Evolutionary conservation across 1,284 basidiomycete species (phyloP).

Genomic region (Naganishia albida): DNA sequence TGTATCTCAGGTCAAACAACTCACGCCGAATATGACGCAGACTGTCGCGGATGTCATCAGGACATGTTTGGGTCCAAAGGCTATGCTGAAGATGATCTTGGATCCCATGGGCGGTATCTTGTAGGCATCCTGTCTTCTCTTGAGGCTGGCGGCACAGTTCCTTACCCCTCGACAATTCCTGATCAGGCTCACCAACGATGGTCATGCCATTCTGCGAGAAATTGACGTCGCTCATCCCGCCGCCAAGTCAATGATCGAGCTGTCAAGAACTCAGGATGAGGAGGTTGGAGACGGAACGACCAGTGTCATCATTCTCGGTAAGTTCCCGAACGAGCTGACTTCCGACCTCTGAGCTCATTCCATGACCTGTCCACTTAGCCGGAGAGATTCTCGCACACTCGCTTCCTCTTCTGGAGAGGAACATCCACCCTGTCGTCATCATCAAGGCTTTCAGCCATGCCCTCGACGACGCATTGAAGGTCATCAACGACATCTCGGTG

Average conservation of each 20-base stretch:
- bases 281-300: conserved; percentile 98
- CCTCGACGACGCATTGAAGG: conserved; percentile 83
- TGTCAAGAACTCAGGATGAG: conserved; percentile 93
- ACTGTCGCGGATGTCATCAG: conserved; percentile 98
- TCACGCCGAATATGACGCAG: conserved; percentile 53
- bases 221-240: conserved; percentile 98
- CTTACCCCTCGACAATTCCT: conserved; percentile 6
- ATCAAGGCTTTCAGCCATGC: conserved; percentile 97
- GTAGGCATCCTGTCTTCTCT: conserved; percentile 58
- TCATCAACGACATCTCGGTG: conserved; percentile 81
- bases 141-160: neutral
- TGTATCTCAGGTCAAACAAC: conserved; percentile 9
- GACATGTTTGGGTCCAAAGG: conserved; percentile 94
- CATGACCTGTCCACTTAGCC: conserved; percentile 58
- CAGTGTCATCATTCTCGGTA: conserved; percentile 93
- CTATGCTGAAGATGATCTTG: conserved; percentile 99
- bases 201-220: conserved; percentile 94
- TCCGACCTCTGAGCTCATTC: neutral
- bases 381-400: conserved; percentile 99
- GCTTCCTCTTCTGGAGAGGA: conserved; percentile 85
- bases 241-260: conserved; percentile 99
- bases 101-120: conserved; percentile 97
- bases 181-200: conserved; percentile 87
- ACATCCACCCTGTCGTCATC: conserved; percentile 98
- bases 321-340: conserved; percentile 41